Conservation (phyloP, 306 rosid species). For the Echinosophora koreensis region DNA sequence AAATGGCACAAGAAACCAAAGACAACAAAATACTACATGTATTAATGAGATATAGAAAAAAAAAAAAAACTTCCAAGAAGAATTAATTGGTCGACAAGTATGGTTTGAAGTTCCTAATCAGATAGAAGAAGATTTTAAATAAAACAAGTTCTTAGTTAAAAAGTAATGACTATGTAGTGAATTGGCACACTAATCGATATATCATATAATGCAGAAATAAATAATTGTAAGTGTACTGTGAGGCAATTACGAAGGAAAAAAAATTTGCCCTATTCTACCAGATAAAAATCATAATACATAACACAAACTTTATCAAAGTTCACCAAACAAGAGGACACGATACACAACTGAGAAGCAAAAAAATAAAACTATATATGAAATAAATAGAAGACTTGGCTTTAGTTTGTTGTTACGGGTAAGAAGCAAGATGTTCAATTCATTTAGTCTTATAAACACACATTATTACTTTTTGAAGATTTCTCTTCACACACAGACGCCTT, state of each 20-base stretch:
- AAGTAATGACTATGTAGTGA: background rate
- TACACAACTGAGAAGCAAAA: background rate
- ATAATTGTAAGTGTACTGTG: background rate
- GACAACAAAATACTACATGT: background rate
- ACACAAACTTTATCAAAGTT: constrained; percentile 6
- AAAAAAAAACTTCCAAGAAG: background rate
- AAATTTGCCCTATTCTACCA: background rate
- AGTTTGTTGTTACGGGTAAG: background rate
- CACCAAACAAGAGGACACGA: background rate
- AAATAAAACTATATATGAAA: background rate
- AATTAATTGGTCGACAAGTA: background rate
- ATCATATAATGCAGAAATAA: constrained; percentile 1
- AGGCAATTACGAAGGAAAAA: background rate
- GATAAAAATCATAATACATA: background rate
- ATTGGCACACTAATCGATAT: background rate
- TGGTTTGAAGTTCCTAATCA: background rate
- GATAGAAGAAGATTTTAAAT: background rate
- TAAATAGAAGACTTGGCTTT: background rate
- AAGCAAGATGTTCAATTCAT: background rate
- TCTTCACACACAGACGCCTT: constrained; percentile 15
- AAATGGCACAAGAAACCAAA: background rate
- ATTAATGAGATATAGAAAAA: background rate
- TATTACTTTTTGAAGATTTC: background rate
- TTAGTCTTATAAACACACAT: background rate
- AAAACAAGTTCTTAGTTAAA: background rate